Conservation (phyloP, 805 yeast species). For the Maudiozyma saulgeensis region DNA sequence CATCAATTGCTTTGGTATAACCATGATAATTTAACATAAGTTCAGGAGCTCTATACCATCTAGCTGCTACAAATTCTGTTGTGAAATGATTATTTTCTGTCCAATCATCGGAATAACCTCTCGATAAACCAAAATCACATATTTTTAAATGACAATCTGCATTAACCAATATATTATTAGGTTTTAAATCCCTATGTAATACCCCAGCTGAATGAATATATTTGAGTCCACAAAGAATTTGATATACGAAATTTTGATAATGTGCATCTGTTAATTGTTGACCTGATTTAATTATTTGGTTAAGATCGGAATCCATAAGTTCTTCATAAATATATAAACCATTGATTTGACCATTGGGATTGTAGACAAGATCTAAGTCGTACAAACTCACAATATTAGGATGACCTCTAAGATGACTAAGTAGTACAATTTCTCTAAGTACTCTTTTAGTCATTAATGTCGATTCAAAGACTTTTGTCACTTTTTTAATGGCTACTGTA, state of each 20-base stretch:
- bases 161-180: conserved; percentile 83
- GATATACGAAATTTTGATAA: conserved; percentile 86
- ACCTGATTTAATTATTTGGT: conserved; percentile 86
- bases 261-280: conserved; percentile 91
- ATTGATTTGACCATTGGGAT: conserved; percentile 62
- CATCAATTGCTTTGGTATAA: conserved; percentile 89
- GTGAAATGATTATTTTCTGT: conserved; percentile 80
- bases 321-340: conserved; percentile 92
- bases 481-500: conserved; percentile 90
- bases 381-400: conserved; percentile 89
- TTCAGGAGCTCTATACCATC: conserved; percentile 98
- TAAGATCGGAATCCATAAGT: conserved; percentile 96
- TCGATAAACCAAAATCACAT: conserved; percentile 94
- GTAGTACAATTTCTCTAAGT: conserved; percentile 74
- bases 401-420: conserved; percentile 91
- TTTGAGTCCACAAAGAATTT: conserved; percentile 79
- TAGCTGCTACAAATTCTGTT: conserved; percentile 94
- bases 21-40: conserved; percentile 90
- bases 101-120: conserved; percentile 76
- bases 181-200: conserved; percentile 87
- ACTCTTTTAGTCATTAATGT: conserved; percentile 86
- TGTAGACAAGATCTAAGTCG: conserved; percentile 75
- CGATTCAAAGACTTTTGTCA: conserved; percentile 83
- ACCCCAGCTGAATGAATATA: conserved; percentile 89
- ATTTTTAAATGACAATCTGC: conserved; percentile 95